phyloP scores from a whole-genome alignment of 2,329 filamentous ascomycete species.

The Pseudogymnoascus sp. region DNA sequence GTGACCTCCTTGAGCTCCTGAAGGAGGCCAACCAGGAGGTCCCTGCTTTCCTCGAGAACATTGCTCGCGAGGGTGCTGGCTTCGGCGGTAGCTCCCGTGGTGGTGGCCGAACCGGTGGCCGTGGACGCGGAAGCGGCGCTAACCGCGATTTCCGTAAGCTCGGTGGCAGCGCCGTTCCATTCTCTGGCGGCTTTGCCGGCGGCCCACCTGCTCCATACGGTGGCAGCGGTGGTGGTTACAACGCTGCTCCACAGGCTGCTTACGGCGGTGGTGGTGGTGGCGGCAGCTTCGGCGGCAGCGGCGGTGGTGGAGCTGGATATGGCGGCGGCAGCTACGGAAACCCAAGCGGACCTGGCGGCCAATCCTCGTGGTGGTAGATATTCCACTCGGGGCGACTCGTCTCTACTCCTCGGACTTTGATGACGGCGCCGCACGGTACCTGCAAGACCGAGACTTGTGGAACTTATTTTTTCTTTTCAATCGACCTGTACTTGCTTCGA shows the following conservation, averaged over 20 bases:
- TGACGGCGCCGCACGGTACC: not conserved
- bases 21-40: conserved; percentile 99
- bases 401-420: conserved; percentile 13
- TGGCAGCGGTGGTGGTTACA: conserved; percentile 40
- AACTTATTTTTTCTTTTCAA: conserved; percentile 6
- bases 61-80: conserved; percentile 83
- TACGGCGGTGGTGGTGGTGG: conserved; percentile 35
- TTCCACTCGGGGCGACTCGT: conserved; percentile 16
- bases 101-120: conserved; percentile 60
- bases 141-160: conserved; percentile 89
- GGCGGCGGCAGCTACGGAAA: conserved; percentile 47
- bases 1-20: conserved; percentile 91
- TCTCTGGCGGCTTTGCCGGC: conserved; percentile 31
- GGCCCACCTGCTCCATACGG: conserved; percentile 27
- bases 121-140: conserved; percentile 61
- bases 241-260: conserved; percentile 33
- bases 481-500: conserved; percentile 11
- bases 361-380: conserved; percentile 50
- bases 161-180: conserved; percentile 40
- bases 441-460: conserved; percentile 5
- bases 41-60: conserved; percentile 88
- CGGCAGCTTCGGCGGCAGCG: conserved; percentile 34
- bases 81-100: conserved; percentile 66
- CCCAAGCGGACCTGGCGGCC: conserved; percentile 44
- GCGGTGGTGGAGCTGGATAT: conserved; percentile 28